phyloP scores from a whole-genome alignment of 2,329 filamentous ascomycete genomes.

The Ophiostoma tasmaniense region DNA sequence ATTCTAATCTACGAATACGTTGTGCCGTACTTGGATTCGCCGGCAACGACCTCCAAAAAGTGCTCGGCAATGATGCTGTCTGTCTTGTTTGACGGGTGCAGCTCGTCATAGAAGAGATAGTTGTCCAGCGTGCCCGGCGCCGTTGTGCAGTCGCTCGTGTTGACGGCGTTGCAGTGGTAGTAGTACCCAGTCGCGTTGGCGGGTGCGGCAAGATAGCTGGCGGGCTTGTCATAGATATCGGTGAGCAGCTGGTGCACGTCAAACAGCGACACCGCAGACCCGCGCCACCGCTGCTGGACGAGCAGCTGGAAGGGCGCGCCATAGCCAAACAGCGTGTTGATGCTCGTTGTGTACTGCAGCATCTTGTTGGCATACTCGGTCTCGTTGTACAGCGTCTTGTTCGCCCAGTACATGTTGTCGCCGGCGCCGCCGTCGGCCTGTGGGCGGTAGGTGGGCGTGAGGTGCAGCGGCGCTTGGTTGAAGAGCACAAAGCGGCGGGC shows the following conservation, averaged over 20 bases:
- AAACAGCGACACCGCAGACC: slow-evolving; percentile 55
- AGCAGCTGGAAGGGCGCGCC: slow-evolving; percentile 40
- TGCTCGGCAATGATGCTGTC: slow-evolving; percentile 21
- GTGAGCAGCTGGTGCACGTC: slow-evolving; percentile 57
- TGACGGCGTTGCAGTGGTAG: slow-evolving; percentile 40
- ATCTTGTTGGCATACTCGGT: slow-evolving; percentile 22
- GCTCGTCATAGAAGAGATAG: slow-evolving; percentile 63
- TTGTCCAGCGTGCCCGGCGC: slow-evolving; percentile 42
- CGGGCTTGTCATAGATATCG: slow-evolving; percentile 56
- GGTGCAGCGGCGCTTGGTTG: slow-evolving; percentile 58
- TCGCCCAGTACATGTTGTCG: slow-evolving; percentile 38
- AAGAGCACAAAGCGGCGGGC: slow-evolving; percentile 64
- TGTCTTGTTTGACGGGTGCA: slow-evolving; percentile 62
- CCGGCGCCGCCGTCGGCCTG: slow-evolving; percentile 35
- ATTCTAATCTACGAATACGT: slow-evolving; percentile 6
- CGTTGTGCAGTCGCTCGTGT: slow-evolving; percentile 31
- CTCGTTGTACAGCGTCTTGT: slow-evolving; percentile 39
- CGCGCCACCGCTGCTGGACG: slow-evolving; percentile 42
- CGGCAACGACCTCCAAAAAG: slow-evolving; percentile 34
- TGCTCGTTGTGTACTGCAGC: slow-evolving; percentile 39
- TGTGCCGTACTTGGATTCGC: slow-evolving; percentile 32
- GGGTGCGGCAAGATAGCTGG: slow-evolving; percentile 53
- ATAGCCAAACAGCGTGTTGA: slow-evolving; percentile 43
- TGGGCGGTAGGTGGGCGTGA: slow-evolving; percentile 57
- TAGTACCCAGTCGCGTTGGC: slow-evolving; percentile 53